A percentile compares a stretch with the other conserved stretches of the same genome.
These are phyloP conservation scores for Curvularia sp. DNA, from an alignment of 2,329 filamentous ascomycete species.

Conservation along the genomic window DNA sequence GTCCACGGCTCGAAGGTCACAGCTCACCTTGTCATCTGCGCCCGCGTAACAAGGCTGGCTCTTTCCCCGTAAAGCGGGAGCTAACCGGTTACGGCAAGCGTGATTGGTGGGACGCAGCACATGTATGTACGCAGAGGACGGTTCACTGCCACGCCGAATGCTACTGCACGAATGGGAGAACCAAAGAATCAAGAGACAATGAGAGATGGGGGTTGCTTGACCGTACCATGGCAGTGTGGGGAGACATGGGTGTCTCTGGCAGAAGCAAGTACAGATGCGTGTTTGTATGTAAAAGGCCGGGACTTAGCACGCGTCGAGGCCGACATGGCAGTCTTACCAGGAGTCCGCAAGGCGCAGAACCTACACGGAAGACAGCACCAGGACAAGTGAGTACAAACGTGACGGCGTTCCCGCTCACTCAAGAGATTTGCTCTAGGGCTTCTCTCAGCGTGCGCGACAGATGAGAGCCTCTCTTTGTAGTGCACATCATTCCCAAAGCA, in stretches of 20 bases:
- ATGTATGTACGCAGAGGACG: not conserved
- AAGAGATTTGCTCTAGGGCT: not conserved
- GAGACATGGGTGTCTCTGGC: not conserved
- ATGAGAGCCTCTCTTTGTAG: not conserved
- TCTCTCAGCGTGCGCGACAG: not conserved
- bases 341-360: not conserved
- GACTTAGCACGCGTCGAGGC: not conserved
- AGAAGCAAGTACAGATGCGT: not conserved
- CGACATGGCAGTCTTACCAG: not conserved
- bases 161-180: not conserved
- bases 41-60: slow-evolving; percentile 18
- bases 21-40: slow-evolving; percentile 25
- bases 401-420: not conserved
- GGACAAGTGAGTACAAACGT: not conserved
- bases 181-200: not conserved
- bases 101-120: not conserved
- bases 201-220: not conserved
- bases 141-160: not conserved
- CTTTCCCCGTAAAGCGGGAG: slow-evolving; percentile 26
- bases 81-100: slow-evolving; percentile 21
- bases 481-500: slow-evolving; percentile 27
- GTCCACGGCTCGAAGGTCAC: slow-evolving; percentile 17
- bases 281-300: not conserved
- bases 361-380: not conserved
- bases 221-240: not conserved